Evolutionary conservation across 495 filamentous ascomycete genomes (phyloP), one percentile per base, ranked within the genome.

Genomic region (Patellaria atrata): DNA sequence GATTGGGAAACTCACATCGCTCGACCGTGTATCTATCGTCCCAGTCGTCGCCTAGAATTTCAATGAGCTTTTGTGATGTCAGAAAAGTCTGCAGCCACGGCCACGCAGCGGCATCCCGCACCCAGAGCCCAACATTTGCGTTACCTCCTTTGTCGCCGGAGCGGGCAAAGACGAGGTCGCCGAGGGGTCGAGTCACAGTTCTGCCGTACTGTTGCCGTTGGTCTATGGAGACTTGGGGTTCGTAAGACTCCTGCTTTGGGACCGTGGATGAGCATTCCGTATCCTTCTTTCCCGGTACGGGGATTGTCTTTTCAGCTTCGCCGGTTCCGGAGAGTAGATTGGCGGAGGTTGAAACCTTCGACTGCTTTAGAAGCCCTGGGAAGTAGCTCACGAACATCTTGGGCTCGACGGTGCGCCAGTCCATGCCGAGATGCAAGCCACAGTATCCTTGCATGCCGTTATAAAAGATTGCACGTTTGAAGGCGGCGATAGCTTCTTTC

Each of bases 91-190:
- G 50, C 11, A 58, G 42, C 55, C 55, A 58, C 2, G 38, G 30
- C 41, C 48, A 58, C 18, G 48, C 45, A 0, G 35, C 34, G 1
- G 21, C 25, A 15, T 40, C 24, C 5, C 41, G 45, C 10, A 54
- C 50, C 32, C 48, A 56, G 17, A 58, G 33, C 3, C 55, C 53
- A 23, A 50, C 18, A 30, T 58, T 58, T 10, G 30, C 36, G 24
- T 56, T 52, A 4, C 26, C 38, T 4, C 36, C 53, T 27, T 58
- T 58, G 36, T 58, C 53, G 4, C 53, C 53, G n/a, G 52, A 53
- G 0, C 54, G 35, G 0, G 42, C 54, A 21, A 50, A 53, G 4
- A 44, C 47, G 9, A 58, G 39, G 19, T 39, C 39, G 18, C 55
- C 43, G 10, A 52, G 18, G 18, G 47, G 51, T 18, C 33, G 18